These are phyloP conservation scores for Gracilaria domingensis DNA, from an alignment of 23 red algal species.

Conservation along the genomic window DNA sequence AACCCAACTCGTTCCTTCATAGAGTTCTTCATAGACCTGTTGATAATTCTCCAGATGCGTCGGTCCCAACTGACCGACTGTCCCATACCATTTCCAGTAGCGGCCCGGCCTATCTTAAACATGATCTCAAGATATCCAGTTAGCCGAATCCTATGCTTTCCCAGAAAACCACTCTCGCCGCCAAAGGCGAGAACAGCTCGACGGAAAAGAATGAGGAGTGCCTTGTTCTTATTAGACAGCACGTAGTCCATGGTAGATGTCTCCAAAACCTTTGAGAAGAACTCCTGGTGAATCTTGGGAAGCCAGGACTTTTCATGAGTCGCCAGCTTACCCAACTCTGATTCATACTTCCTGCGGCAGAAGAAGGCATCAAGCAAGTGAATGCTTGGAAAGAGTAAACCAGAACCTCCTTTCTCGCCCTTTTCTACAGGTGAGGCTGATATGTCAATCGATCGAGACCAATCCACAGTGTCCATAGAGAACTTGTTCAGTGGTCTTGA, in stretches of 20 bases:
- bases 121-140: slow-evolving; percentile 10
- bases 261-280: slow-evolving; percentile 8
- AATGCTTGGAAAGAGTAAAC: slow-evolving; percentile 22
- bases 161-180: slow-evolving; percentile 23
- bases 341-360: slow-evolving; percentile 9
- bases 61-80: slow-evolving; percentile 1
- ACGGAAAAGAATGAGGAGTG: slow-evolving; percentile 20
- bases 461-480: slow-evolving; percentile 23
- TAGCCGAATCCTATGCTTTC: slow-evolving; percentile 20
- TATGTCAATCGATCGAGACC: slow-evolving; percentile 9
- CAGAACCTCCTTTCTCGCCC: not conserved
- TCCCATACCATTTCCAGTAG: not conserved
- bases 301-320: slow-evolving; percentile 1
- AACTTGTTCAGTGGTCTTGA: slow-evolving; percentile 16
- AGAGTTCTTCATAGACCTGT: not conserved
- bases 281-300: not conserved
- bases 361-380: slow-evolving; percentile 31
- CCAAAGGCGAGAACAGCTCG: not conserved
- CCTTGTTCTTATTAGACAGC: not conserved
- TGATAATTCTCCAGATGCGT: slow-evolving; percentile 3
- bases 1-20: slow-evolving; percentile 16
- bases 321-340: not conserved
- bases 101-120: slow-evolving; percentile 14
- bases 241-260: slow-evolving; percentile 14
- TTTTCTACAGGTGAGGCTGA: not conserved